Conservation (phyloP, 805 yeast genomes). For the Nakazawaea holstii region DNA sequence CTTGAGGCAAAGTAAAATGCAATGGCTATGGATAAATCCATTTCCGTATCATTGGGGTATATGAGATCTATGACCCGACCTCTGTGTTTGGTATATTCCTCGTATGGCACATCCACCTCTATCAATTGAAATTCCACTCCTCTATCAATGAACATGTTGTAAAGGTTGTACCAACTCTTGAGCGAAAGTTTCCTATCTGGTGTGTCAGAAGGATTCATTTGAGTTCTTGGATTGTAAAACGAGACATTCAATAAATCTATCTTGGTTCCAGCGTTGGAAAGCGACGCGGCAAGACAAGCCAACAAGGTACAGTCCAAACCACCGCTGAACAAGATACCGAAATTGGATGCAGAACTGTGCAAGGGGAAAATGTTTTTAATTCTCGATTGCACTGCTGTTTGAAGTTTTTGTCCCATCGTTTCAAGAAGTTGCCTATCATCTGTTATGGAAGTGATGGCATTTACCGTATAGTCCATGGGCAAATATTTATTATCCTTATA, state of each 20-base stretch:
- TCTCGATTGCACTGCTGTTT: slow-evolving; percentile 39
- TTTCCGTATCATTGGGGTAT: slow-evolving; percentile 82
- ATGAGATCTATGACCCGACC: slow-evolving; percentile 58
- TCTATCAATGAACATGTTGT: slow-evolving; percentile 30
- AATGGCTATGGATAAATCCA: slow-evolving; percentile 93
- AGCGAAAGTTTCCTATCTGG: slow-evolving; percentile 81
- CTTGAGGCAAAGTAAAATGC: slow-evolving; percentile 91
- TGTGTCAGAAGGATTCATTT: slow-evolving; percentile 51
- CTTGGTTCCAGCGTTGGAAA: slow-evolving; percentile 21
- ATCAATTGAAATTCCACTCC: slow-evolving; percentile 42
- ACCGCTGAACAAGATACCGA: slow-evolving; percentile 82
- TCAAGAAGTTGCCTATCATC: slow-evolving; percentile 5
- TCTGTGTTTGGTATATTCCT: slow-evolving; percentile 49
- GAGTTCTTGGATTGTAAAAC: slow-evolving; percentile 82
- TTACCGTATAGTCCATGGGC: slow-evolving; percentile 16
- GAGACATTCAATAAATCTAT: slow-evolving; percentile 90
- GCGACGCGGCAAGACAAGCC: slow-evolving; percentile 46
- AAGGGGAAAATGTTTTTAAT: slow-evolving; percentile 58
- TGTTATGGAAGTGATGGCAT: slow-evolving; percentile 2
- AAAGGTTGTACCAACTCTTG: slow-evolving; percentile 52
- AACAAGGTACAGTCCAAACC: slow-evolving; percentile 90
- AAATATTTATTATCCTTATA: slow-evolving; percentile 12
- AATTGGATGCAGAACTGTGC: slow-evolving; percentile 28
- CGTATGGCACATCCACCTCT: slow-evolving; percentile 71
- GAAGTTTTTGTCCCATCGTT: slow-evolving; percentile 25